phyloP scores from a whole-genome alignment of 202 grass and related monocot genomes.

The Schoenoplectus tabernaemontani region DNA sequence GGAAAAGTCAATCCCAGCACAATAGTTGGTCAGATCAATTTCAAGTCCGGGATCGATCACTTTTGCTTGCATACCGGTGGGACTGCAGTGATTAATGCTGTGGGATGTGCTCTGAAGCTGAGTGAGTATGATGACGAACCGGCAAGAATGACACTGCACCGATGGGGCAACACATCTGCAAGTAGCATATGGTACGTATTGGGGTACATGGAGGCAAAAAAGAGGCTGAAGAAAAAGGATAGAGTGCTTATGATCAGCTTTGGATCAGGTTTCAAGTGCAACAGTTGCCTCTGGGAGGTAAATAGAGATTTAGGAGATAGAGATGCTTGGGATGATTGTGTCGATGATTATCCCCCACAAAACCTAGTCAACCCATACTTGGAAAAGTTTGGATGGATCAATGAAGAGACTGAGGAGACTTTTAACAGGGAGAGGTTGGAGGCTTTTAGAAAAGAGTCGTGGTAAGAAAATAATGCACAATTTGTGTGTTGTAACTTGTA shows the following conservation, averaged over 20 bases:
- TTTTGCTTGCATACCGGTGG: constrained; percentile 96
- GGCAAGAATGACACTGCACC: constrained; percentile 83
- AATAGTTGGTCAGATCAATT: constrained; percentile 47
- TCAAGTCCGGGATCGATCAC: constrained; percentile 80
- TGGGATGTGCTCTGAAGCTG: constrained; percentile 44
- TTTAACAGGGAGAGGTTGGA: constrained; percentile 11
- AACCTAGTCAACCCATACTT: constrained; percentile 65
- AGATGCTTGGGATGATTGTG: constrained; percentile 65
- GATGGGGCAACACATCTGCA: constrained; percentile 98
- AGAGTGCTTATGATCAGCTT: constrained; percentile 83
- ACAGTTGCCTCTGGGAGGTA: constrained; percentile 90
- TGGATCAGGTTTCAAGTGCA: constrained; percentile 95
- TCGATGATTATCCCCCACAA: constrained; percentile 52
- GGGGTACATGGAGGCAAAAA: constrained; percentile 88
- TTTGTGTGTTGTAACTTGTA: neutral
- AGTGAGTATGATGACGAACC: constrained; percentile 58
- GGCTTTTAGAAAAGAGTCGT: neutral
- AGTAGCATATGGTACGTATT: constrained; percentile 98
- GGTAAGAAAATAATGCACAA: neutral
- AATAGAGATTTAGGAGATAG: constrained; percentile 38
- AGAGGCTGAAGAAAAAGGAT: constrained; percentile 46
- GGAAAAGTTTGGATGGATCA: constrained; percentile 84
- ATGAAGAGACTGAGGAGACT: constrained; percentile 43
- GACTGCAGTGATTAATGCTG: constrained; percentile 72
- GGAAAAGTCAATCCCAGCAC: neutral